Evolutionary conservation across 768 basidiomycete genomes (phyloP).

Genomic region (Hirschioporus abietinus): DNA sequence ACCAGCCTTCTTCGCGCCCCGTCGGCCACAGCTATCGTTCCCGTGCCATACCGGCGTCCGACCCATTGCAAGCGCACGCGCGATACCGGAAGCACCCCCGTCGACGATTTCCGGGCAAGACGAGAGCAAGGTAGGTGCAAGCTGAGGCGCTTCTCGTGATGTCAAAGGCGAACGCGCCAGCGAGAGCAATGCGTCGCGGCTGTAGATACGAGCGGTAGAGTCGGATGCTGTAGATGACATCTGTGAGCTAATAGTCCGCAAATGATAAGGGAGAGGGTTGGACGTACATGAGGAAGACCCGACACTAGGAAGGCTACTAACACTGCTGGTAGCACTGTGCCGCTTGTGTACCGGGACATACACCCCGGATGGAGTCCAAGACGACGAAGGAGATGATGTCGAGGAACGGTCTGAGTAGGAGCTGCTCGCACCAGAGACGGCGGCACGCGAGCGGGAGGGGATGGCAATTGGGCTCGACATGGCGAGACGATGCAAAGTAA

Average conservation of each 20-base stretch:
- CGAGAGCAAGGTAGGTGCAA: not conserved
- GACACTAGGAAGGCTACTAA: not conserved
- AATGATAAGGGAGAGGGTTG: not conserved
- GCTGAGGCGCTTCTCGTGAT: not conserved
- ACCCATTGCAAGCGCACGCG: not conserved
- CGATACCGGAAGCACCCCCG: not conserved
- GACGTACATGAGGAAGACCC: not conserved
- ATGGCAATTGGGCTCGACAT: not conserved
- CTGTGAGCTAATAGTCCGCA: not conserved
- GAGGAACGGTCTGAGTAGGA: not conserved
- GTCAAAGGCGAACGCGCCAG: not conserved
- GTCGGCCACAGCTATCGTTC: not conserved
- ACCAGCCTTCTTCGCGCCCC: not conserved
- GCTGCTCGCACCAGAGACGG: not conserved
- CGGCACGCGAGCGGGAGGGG: not conserved
- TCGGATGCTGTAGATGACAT: not conserved
- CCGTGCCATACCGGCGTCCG: not conserved
- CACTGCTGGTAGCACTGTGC: not conserved
- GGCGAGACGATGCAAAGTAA: not conserved
- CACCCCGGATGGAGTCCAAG: not conserved
- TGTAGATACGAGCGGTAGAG: not conserved
- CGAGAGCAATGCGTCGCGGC: not conserved
- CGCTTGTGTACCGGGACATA: not conserved
- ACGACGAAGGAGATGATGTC: not conserved
- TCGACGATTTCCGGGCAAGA: not conserved